Evolutionary conservation across 139 green algal genomes (phyloP).

Genomic region (Diplosphaera chodatii): DNA sequence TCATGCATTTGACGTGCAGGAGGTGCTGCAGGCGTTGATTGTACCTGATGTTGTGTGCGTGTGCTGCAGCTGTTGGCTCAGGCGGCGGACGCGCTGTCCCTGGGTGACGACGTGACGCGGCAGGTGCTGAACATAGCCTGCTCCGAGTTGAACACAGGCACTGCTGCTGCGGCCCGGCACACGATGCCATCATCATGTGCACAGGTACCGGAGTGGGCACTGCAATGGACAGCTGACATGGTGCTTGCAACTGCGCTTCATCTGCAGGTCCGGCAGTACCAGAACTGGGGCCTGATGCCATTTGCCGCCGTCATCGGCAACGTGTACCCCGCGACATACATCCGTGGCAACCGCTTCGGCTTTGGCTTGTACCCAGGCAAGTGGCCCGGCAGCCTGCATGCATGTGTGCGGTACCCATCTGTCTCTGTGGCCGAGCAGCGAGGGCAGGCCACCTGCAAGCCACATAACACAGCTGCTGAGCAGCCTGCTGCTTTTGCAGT

Average conservation of each 20-base stretch:
- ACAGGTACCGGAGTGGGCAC: too few species aligned
- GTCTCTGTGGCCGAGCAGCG: too few species aligned
- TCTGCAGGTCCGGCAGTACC: slow-evolving; percentile 35
- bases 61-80: slow-evolving; percentile 73
- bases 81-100: slow-evolving; percentile 76
- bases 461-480: too few species aligned
- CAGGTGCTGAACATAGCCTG: slow-evolving; percentile 37
- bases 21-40: too few species aligned
- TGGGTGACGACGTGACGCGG: slow-evolving; percentile 77
- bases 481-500: too few species aligned
- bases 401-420: neutral
- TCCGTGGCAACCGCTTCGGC: slow-evolving; percentile 61
- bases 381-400: neutral
- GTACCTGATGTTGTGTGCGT: too few species aligned
- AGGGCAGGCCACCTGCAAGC: too few species aligned
- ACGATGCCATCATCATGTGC: too few species aligned
- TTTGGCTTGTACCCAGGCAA: slow-evolving; percentile 53
- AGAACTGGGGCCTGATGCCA: slow-evolving; percentile 68
- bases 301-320: slow-evolving; percentile 56
- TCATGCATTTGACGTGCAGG: too few species aligned
- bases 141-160: too few species aligned
- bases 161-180: too few species aligned
- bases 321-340: slow-evolving; percentile 68
- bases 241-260: neutral
- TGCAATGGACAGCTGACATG: too few species aligned